phyloP scores from a whole-genome alignment of 495 filamentous ascomycete species.

The Penicillium maclennaniae region DNA sequence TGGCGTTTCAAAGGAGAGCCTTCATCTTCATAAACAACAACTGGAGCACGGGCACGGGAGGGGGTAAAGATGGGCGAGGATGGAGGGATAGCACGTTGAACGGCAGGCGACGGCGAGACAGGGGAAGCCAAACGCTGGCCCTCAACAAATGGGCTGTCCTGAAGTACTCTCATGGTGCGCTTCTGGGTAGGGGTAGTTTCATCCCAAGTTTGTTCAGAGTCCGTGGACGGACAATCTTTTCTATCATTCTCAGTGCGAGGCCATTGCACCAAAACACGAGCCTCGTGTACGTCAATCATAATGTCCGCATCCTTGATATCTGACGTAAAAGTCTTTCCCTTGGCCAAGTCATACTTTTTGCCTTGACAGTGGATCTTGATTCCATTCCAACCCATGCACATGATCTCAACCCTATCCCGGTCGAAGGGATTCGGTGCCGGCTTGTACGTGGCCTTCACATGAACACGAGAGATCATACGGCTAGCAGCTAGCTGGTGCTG shows the following conservation, averaged over 20 bases:
- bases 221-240: constrained; percentile 57
- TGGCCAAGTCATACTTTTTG: constrained; percentile 76
- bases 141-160: constrained; percentile 64
- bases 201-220: constrained; percentile 68
- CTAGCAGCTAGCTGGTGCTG: constrained; percentile 89
- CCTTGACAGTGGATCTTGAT: constrained; percentile 90
- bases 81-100: constrained; percentile 37
- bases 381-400: constrained; percentile 95
- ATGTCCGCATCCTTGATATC: constrained; percentile 87
- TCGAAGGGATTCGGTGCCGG: constrained; percentile 59
- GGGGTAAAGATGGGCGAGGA: constrained; percentile 43
- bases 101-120: constrained; percentile 68
- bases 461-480: constrained; percentile 84
- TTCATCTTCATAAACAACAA: constrained; percentile 64
- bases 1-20: constrained; percentile 38
- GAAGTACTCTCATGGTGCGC: constrained; percentile 26
- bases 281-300: constrained; percentile 93
- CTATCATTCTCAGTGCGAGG: constrained; percentile 54
- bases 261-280: constrained; percentile 85
- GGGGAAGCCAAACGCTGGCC: constrained; percentile 62
- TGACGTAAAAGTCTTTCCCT: constrained; percentile 86
- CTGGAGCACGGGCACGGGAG: constrained; percentile 41
- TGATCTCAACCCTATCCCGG: constrained; percentile 70
- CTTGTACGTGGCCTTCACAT: constrained; percentile 84
- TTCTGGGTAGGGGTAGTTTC: constrained; percentile 43